A percentile compares a stretch with the other conserved stretches of the same genome.
phyloP scores from a whole-genome alignment of 2,329 filamentous ascomycete species.

The Dichotomopilus funicola region DNA sequence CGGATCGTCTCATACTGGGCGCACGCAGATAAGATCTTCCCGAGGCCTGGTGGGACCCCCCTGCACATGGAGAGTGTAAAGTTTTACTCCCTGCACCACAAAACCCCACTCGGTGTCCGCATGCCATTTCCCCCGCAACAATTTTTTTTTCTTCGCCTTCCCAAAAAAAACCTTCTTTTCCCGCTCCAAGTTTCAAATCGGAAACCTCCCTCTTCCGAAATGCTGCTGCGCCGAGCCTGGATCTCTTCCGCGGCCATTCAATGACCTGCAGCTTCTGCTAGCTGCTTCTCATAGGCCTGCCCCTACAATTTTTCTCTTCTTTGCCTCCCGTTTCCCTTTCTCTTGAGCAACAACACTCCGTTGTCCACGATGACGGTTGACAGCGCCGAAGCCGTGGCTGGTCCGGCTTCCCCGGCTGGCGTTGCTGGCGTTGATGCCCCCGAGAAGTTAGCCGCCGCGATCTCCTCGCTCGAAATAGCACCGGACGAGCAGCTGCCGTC shows the following conservation, averaged over 20 bases:
- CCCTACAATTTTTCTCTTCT: not conserved
- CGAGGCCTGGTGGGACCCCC: too few relatives aligned
- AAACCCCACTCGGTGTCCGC: not conserved
- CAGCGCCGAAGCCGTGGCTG: conserved; percentile 4
- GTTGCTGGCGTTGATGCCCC: conserved; percentile 2
- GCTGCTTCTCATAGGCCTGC: conserved; percentile 18
- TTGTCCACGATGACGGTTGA: conserved; percentile 17
- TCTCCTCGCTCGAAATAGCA: conserved; percentile 24
- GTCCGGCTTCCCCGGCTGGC: not conserved
- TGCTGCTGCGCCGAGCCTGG: conserved; percentile 19
- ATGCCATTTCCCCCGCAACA: not conserved
- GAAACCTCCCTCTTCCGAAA: conserved; percentile 11
- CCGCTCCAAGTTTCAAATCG: conserved; percentile 9
- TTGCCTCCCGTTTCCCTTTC: not conserved
- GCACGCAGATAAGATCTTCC: too few relatives aligned
- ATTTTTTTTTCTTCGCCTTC: conserved; percentile 1
- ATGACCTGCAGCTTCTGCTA: conserved; percentile 22
- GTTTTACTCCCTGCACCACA: not conserved
- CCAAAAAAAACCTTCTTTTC: conserved; percentile 10
- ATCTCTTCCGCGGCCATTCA: conserved; percentile 18
- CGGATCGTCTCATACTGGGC: too few relatives aligned
- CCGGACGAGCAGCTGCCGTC: conserved; percentile 5
- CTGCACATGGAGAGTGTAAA: too few relatives aligned
- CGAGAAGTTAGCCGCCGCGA: conserved; percentile 19
- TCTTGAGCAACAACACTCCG: not conserved